phyloP scores from a whole-genome alignment of 345 rosid genomes.

The Xanthoceras sorbifolium region DNA sequence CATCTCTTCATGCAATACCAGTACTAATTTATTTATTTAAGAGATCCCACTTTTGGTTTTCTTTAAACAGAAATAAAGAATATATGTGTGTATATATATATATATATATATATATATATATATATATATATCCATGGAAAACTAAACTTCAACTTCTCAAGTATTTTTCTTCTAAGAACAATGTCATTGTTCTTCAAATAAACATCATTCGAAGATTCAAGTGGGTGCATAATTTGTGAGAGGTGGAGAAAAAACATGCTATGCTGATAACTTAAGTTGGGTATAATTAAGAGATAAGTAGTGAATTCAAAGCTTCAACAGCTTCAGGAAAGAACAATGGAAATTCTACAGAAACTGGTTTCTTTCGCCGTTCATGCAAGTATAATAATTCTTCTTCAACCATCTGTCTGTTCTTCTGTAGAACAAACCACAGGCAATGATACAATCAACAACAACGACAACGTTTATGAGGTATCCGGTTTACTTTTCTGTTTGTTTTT shows the following conservation, averaged over 20 bases:
- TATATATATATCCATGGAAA: not conserved
- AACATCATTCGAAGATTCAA: not conserved
- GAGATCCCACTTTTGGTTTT: constrained; percentile 1
- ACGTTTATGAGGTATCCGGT: constrained; percentile 31
- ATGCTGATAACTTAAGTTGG: not conserved
- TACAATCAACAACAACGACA: constrained; percentile 2
- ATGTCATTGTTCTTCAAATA: not conserved
- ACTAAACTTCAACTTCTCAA: constrained; percentile 6
- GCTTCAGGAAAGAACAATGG: constrained; percentile 30
- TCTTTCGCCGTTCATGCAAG: constrained; percentile 18
- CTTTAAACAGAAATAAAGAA: not conserved
- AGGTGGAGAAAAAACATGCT: constrained; percentile 7
- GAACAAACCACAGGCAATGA: constrained; percentile 12
- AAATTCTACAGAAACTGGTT: constrained; percentile 24
- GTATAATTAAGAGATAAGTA: not conserved
- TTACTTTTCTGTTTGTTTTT: not conserved
- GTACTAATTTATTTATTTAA: constrained; percentile 2
- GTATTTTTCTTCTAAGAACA: not conserved
- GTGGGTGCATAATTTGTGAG: not conserved
- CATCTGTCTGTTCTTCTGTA: constrained; percentile 33
- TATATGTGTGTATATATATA: not conserved
- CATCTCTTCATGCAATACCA: constrained; percentile 28
- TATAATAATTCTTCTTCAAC: constrained; percentile 29
- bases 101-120: not conserved
- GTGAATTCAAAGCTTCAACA: constrained; percentile 12